Conservation (phyloP, 495 filamentous ascomycete genomes). For the Aspergillus saccharolyticus region DNA sequence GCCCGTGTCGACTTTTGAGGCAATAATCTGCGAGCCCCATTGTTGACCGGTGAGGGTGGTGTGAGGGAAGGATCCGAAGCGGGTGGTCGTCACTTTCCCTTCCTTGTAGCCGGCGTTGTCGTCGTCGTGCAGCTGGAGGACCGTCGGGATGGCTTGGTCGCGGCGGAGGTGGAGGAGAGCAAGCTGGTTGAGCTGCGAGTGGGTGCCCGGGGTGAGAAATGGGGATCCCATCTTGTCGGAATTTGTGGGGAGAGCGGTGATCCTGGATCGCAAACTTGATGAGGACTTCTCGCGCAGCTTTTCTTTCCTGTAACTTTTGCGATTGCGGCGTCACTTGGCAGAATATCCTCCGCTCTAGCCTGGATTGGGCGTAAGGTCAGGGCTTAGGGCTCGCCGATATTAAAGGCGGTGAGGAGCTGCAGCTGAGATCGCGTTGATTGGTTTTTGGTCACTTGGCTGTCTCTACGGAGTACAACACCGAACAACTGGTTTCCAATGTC, state of each 20-base stretch:
- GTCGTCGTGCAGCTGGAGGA: conserved; percentile 57
- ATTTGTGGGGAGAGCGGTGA: not conserved
- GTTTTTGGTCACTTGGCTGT: conserved; percentile 5
- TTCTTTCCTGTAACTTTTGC: too few relatives aligned
- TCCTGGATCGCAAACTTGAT: too few relatives aligned
- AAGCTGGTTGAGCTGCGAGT: conserved; percentile 52
- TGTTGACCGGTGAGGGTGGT: conserved; percentile 72
- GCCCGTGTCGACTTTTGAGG: conserved; percentile 85
- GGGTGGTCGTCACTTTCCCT: conserved; percentile 82
- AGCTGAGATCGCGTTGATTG: conserved; percentile 10
- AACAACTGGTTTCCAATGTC: too few relatives aligned
- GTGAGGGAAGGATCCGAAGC: conserved; percentile 94
- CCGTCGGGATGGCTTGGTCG: conserved; percentile 70
- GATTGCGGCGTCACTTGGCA: conserved; percentile 1
- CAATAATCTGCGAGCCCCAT: conserved; percentile 88
- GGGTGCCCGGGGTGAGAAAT: conserved; percentile 61
- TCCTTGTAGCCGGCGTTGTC: conserved; percentile 68
- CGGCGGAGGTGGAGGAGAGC: conserved; percentile 80
- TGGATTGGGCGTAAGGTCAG: conserved; percentile 12
- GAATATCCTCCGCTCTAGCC: conserved; percentile 17
- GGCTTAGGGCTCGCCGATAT: conserved; percentile 14
- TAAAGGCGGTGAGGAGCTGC: not conserved
- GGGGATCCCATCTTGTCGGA: conserved; percentile 49
- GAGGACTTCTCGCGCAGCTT: too few relatives aligned
- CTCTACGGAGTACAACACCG: not conserved